Percentiles rank a stretch among this genome's conserved stretches.
Conservation (phyloP, 179 eudicot genomes). For the Silene coronaria region DNA sequence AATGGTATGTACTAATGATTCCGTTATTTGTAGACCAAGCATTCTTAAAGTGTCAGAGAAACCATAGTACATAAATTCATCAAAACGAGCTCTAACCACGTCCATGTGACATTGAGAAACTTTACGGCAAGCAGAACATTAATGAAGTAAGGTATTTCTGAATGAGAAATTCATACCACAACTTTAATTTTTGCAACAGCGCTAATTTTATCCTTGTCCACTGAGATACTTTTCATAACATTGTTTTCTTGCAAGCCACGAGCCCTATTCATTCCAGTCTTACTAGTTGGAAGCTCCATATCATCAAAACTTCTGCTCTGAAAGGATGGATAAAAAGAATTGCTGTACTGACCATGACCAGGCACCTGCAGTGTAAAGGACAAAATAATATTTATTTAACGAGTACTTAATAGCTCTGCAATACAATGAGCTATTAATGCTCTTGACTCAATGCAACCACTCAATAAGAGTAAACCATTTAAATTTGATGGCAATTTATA, state of each 20-base stretch:
- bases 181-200: constrained; percentile 97
- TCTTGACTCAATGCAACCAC: background rate
- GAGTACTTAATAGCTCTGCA: background rate
- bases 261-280: constrained; percentile 38
- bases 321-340: constrained; percentile 34
- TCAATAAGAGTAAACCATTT: background rate
- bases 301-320: constrained; percentile 63
- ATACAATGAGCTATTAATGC: background rate
- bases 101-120: too few relatives aligned
- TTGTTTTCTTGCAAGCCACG: constrained; percentile 68
- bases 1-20: background rate
- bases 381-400: background rate
- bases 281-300: constrained; percentile 53
- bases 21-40: background rate
- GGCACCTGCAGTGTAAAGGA: constrained; percentile 41
- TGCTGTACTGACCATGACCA: constrained; percentile 45
- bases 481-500: background rate
- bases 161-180: constrained; percentile 59
- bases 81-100: background rate
- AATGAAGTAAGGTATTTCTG: background rate
- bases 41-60: background rate
- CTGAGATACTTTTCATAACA: constrained; percentile 50
- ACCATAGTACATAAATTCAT: background rate
- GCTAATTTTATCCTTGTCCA: constrained; percentile 73
- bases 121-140: background rate